A percentile compares a stretch with the other conserved stretches of the same genome.
Conservation (phyloP, 2,329 filamentous ascomycete genomes). For the Pestalotiopsis sp. region DNA sequence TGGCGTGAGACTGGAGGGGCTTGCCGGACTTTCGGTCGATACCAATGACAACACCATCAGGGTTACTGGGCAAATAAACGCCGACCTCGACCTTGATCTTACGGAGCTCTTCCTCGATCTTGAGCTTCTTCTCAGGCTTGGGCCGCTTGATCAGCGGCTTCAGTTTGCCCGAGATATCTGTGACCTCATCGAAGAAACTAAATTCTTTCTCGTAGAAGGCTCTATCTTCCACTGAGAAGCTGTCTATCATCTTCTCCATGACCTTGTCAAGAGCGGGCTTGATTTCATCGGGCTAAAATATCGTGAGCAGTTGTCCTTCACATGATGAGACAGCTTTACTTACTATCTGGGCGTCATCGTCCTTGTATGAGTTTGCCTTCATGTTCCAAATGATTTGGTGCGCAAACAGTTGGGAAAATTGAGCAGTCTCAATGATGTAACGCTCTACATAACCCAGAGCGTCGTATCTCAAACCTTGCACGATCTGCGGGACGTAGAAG, state of each 20-base stretch:
- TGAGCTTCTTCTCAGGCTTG: conserved; percentile 97
- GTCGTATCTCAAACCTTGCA: conserved; percentile 93
- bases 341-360: conserved; percentile 86
- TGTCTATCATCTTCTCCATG: conserved; percentile 78
- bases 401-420: conserved; percentile 96
- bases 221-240: conserved; percentile 78
- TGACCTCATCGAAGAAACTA: conserved; percentile 97
- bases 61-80: conserved; percentile 95
- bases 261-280: conserved; percentile 94
- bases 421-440: conserved; percentile 95
- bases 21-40: conserved; percentile 98
- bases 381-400: conserved; percentile 99
- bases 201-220: conserved; percentile 95
- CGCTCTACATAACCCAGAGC: conserved; percentile 90
- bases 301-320: conserved; percentile 20
- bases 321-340: conserved; percentile 32
- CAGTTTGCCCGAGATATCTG: conserved; percentile 90
- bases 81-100: conserved; percentile 97
- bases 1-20: conserved; percentile 95
- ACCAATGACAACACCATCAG: conserved; percentile 94
- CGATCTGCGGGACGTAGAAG: conserved; percentile 98
- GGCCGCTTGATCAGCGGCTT: conserved; percentile 89
- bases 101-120: conserved; percentile 96
- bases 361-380: conserved; percentile 98
- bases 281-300: conserved; percentile 74